Conservation (phyloP, 2,329 filamentous ascomycete species). For the Hypoxylon sp. region DNA sequence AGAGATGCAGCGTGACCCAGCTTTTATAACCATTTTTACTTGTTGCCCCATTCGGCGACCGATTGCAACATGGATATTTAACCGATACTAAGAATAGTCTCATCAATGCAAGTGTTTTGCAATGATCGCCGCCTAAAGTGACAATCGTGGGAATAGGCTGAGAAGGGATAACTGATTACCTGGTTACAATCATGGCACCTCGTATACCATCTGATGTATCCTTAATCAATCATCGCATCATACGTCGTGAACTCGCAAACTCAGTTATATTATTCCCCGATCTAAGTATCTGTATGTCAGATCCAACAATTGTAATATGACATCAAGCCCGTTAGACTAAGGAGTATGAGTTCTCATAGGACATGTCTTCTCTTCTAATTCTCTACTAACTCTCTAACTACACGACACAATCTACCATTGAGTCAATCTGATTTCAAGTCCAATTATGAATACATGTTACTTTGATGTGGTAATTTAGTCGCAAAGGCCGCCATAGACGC, state of each 20-base stretch:
- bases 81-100: conserved; percentile 32
- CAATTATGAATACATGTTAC: background rate
- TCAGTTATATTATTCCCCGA: conserved; percentile 17
- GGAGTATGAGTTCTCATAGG: background rate
- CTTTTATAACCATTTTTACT: conserved; percentile 30
- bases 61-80: conserved; percentile 34
- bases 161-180: conserved; percentile 17
- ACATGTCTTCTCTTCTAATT: background rate
- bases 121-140: conserved; percentile 21
- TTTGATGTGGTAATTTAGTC: background rate
- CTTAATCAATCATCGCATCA: conserved; percentile 18
- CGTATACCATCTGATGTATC: conserved; percentile 7
- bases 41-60: conserved; percentile 29
- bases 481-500: background rate
- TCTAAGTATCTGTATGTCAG: conserved; percentile 10
- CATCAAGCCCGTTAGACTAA: background rate
- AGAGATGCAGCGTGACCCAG: conserved; percentile 17
- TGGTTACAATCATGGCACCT: conserved; percentile 12
- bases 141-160: conserved; percentile 22
- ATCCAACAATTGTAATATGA: background rate
- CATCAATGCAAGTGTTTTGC: conserved; percentile 17
- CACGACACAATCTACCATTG: background rate
- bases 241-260: conserved; percentile 22
- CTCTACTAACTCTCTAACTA: background rate
- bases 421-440: background rate